Base-by-base conservation (phyloP, 2,329 filamentous ascomycete genomes). In the Cercospora brassicicola region DNA sequence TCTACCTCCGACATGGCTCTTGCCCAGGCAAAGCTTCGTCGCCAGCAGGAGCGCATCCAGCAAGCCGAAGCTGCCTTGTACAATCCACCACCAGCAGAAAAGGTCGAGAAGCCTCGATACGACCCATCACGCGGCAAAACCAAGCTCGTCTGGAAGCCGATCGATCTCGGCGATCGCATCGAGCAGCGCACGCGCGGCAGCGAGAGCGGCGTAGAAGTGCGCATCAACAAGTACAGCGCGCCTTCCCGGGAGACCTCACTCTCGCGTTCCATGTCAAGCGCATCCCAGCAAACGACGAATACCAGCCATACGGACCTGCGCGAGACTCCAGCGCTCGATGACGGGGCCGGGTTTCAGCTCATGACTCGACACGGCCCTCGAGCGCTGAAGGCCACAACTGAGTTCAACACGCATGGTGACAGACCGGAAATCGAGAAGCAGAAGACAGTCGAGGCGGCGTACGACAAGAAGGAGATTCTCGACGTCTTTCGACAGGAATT, bases 401-500 rank as follows among this genome's bases (percentile, higher is more conserved):
- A 65, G 7, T 6, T 26, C 23, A 69, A 67, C 45, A 65, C 74
- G 2, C 75, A 74, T 64, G 72, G 74, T 39, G 72, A 74, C 30
- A 76, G 76, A 62, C 70, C 71, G 8, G 69, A 71, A n/a, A 61
- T 64, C 11, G 71, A 75, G 45, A 75, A 73, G 59, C 75, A 74
- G 59, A 71, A 72, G 20, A 75, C 77, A 0, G 76, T 79, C 26
- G 75, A 76, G 55, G 76, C 72, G 26, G 64, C 70, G 0, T 73
- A 75, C 56, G 73, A 77, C 69, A 72, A 73, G 66, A 71, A 72
- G 23, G 76, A 79, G 28, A 77, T 80, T 60, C 71, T 74, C 53
- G 70, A 78, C 30, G 73, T 82, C 13, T 84, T 84, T 59, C 81
- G 80, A 23, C 78, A 78, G 23, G 72, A 74, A 5, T 75, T 84